Base-by-base conservation (phyloP, 257 asterid species). In the Sherardia arvensis region DNA sequence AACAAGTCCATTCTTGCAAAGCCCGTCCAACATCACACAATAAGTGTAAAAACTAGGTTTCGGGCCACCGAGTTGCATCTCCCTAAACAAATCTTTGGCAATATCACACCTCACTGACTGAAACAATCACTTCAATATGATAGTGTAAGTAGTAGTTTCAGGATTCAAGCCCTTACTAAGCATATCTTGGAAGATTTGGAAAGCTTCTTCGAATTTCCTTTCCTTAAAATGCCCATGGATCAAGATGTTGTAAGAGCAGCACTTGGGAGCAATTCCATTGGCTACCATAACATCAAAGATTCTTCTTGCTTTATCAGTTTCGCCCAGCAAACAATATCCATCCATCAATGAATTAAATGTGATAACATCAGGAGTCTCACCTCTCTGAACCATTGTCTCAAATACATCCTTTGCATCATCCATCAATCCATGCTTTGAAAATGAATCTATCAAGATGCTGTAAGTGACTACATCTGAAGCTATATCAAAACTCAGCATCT, bases 141-240 rank as follows among this genome's bases (percentile, higher is more conserved):
- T 36, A 53, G 15, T 51, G 61, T 68, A 76, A 8, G 76, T 58
- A 59, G 45, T 64, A 22, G 58, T 29, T n/a, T 25, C 27, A 51
- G 74, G 62, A 59, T 51, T 61, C 29, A 71, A 20, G 32, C n/a
- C n/a, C n/a, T n/a, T n/a, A n/a, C n/a, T n/a, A n/a, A n/a, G n/a
- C n/a, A n/a, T n/a, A n/a, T n/a, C n/a, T n/a, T n/a, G n/a, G n/a
- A n/a, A n/a, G n/a, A n/a, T n/a, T n/a, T n/a, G n/a, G n/a, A n/a
- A n/a, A 10, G 78, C 80, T 20, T 78, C 75, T 10, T 71, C 77
- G 10, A 59, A 25, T 56, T 67, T 64, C 71, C 29, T 65, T 48
- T 61, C 62, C 62, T 38, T 78, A 57, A 54, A 70, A 51, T 77
- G 71, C 54, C 83, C 79, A 38, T 74, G 62, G 14, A 71, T 59